Evolutionary conservation across 2,329 filamentous ascomycete species (phyloP), one percentile per base, ranked within the genome.

Genomic region (Aspergillus sp.): DNA sequence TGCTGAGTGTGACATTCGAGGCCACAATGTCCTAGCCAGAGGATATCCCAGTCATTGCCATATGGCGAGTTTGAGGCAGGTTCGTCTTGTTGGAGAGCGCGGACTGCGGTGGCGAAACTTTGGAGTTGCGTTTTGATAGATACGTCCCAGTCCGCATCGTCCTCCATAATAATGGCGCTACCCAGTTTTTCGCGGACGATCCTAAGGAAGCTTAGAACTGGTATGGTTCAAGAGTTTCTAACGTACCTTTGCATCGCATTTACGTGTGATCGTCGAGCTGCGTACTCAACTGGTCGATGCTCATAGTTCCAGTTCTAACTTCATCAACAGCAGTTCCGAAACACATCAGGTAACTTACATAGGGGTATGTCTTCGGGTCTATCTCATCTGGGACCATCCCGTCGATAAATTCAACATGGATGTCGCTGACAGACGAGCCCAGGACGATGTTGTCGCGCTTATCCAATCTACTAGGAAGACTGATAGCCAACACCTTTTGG

Each of bases 1-100:
- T 45, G 24, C 5, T 62, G 34, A 3, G 62, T 50, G 20, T 49
- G 53, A 47, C 60, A 68, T 40, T 64, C 54, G 1, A 67, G 6
- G 2, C 66, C 67, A 17, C 67, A 70, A 47, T 69, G 66, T 2
- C 67, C 66, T 2, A 66, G 52, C 64, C 66, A 68, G 46, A 65
- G 55, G 30, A 67, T 60, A n/a, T 67, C 66, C 64, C 65, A 68
- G 27, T 57, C 44, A 40, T 62, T 22, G 4, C 61, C 61, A 13
- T 63, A 63, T 1, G 60, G 62, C 0, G 60, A 63, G 22, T 9
- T 11, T 6, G 48, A 40, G 6, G 41, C 3, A 3, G 3, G 1
- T n/a, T 40, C 11, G 2, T 34, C 15, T 7, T 15, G 39, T 22
- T 61, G 60, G 3, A 64, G 44, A 8, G 54, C 54, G 19, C 57